Percentiles rank a stretch among this genome's conserved stretches.
These are phyloP conservation scores for Tieghemiomyces parasiticus DNA, from an alignment of 192 early-diverging fungal genomes.

Conservation along the genomic window DNA sequence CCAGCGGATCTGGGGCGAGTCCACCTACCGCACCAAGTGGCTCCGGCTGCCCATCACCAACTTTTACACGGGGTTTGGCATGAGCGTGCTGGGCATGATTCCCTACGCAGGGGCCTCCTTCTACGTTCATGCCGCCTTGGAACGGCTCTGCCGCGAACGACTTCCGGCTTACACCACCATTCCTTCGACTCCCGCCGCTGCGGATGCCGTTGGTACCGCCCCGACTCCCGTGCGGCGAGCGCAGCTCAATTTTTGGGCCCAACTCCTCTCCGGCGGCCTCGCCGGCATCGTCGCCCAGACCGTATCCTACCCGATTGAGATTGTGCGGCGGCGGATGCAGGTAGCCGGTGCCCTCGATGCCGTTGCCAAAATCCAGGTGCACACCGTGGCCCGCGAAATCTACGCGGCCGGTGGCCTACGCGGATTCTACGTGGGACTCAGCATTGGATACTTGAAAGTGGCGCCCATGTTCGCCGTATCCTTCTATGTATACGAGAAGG, in stretches of 20 bases:
- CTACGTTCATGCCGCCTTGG: conserved; percentile 67
- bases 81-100: conserved; percentile 81
- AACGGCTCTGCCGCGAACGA: conserved; percentile 35
- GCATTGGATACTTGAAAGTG: conserved; percentile 93
- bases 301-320: conserved; percentile 80
- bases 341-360: conserved; percentile 49
- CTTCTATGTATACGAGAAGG: conserved; percentile 74
- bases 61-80: conserved; percentile 89
- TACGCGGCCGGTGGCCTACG: conserved; percentile 46
- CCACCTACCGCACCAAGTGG: conserved; percentile 27
- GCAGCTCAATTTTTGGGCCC: conserved; percentile 57
- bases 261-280: conserved; percentile 64
- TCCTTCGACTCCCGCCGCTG: conserved; percentile 13
- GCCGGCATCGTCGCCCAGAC: conserved; percentile 80
- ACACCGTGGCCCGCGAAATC: conserved; percentile 44
- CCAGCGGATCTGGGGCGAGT: conserved; percentile 62
- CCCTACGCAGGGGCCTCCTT: conserved; percentile 96
- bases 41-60: conserved; percentile 39
- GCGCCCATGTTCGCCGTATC: conserved; percentile 82
- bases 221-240: conserved; percentile 19
- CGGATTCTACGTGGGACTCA: conserved; percentile 94
- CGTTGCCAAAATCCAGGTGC: conserved; percentile 30
- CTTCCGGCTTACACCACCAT: conserved; percentile 23
- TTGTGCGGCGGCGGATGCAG: conserved; percentile 76
- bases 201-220: conserved; percentile 9